phyloP scores from a whole-genome alignment of 306 rosid genomes.

The Prunus armeniaca region DNA sequence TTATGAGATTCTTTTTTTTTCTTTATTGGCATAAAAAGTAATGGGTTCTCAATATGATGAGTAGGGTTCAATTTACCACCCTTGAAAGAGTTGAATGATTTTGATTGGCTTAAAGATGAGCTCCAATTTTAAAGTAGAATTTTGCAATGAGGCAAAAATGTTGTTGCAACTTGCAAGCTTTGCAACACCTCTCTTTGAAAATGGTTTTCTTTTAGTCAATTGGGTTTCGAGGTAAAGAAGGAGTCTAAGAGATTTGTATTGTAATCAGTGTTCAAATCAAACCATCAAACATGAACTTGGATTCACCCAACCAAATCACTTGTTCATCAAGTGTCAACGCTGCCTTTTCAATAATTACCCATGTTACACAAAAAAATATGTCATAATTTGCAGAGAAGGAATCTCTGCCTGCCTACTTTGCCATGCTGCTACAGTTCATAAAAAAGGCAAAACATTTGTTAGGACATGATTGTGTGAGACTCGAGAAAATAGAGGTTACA shows the following conservation, averaged over 20 bases:
- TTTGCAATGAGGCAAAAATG: not conserved
- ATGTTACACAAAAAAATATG: not conserved
- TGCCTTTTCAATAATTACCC: conserved; percentile 6
- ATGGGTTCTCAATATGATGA: too few relatives aligned
- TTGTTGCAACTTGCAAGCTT: not conserved
- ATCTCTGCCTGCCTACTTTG: not conserved
- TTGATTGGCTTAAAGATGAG: not conserved
- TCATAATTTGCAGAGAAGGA: not conserved
- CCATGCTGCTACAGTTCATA: not conserved
- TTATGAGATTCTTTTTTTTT: too few relatives aligned
- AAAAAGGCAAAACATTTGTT: not conserved
- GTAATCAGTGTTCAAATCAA: conserved; percentile 7
- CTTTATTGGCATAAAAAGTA: too few relatives aligned
- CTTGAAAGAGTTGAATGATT: not conserved
- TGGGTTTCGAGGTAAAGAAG: not conserved
- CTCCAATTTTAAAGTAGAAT: not conserved
- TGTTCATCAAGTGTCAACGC: not conserved
- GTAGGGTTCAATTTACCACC: too few relatives aligned
- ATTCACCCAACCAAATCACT: conserved; percentile 10
- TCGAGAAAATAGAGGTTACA: not conserved
- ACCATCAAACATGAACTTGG: not conserved
- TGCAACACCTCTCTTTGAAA: not conserved
- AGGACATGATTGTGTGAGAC: not conserved
- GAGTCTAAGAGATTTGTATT: not conserved
- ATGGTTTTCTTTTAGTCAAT: not conserved